These are phyloP conservation scores for Fusarium sp. DNA, from an alignment of 2,329 filamentous ascomycete species.

Conservation along the genomic window DNA sequence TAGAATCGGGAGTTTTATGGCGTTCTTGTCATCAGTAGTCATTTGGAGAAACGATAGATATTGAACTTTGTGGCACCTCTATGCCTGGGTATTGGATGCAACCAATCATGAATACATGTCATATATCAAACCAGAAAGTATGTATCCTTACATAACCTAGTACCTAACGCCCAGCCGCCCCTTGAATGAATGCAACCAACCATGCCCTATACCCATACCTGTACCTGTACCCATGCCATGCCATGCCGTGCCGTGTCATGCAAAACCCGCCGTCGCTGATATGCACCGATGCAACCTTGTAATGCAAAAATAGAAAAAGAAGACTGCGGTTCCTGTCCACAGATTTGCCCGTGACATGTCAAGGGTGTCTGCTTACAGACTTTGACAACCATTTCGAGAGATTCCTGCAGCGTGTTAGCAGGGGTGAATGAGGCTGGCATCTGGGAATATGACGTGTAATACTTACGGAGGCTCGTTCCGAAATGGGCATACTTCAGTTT, in stretches of 20 bases:
- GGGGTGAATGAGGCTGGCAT: conserved; percentile 30
- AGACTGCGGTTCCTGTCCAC: conserved; percentile 20
- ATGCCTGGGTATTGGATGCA: conserved; percentile 27
- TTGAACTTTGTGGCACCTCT: conserved; percentile 18
- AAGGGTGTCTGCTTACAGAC: conserved; percentile 15
- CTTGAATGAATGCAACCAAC: conserved; percentile 41
- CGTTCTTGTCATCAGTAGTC: conserved; percentile 19
- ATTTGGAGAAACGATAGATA: conserved; percentile 28
- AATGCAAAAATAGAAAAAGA: conserved; percentile 41
- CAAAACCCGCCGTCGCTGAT: conserved; percentile 33
- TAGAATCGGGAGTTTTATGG: conserved; percentile 13
- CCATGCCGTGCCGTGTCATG: conserved; percentile 37
- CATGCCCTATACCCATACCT: conserved; percentile 32
- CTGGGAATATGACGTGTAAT: conserved; percentile 32
- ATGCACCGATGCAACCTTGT: conserved; percentile 43
- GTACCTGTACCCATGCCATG: conserved; percentile 34
- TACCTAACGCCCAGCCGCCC: conserved; percentile 38
- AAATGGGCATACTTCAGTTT: conserved; percentile 43
- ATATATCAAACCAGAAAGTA: conserved; percentile 34
- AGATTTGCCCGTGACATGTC: conserved; percentile 25
- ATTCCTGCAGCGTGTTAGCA: conserved; percentile 45
- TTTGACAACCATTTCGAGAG: conserved; percentile 38
- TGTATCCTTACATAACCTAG: conserved; percentile 30
- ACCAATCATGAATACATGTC: conserved; percentile 32
- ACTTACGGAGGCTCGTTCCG: conserved; percentile 47